Evolutionary conservation across 805 yeast genomes (phyloP), one percentile per base, ranked within the genome.

Genomic region (Candida khao-thaluensis): DNA sequence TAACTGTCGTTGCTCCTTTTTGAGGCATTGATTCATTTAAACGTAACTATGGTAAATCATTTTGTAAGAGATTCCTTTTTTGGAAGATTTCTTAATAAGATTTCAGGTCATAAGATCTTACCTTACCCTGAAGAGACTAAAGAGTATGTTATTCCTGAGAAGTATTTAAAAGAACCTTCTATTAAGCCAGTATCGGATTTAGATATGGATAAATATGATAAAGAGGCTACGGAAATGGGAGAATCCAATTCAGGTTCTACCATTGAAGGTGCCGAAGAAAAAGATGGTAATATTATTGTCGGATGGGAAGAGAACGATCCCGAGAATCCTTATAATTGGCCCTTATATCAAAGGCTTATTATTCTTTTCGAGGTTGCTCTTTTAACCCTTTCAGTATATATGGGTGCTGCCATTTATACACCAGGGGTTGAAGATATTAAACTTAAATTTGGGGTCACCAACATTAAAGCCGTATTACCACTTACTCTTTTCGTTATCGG

Each of bases 281-380:
- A 21, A 10, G 21, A 27, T 30, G 40, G 17, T 14, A 3, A 7
- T 15, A 40, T 40, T 10, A 14, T 38, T 4, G 59, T 49, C 6
- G 45, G 40, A 7, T 64, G 65, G 67, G 71, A 66, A 31, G 66
- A 66, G 11, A 71, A 71, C 35, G 84, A 78, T 49, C 75, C 79
- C 1, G 79, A 73, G 41, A 60, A 75, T 45, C 86, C 87, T 1
- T 51, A 59, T 15, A 78, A 77, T 51, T 81, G 87, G 86, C 62
- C 79, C 0, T 20, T 52, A 0, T 34, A 41, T 20, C 64, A 68
- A 37, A 76, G 73, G 49, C 22, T 55, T 1, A 34, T 73, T 18
- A 62, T 74, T 30, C 51, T 71, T 3, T 55, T 71, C 9, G 39
- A 42, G 38, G 27, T 45, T 15, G 38, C 27, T 11, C 23, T 38